Evolutionary conservation across 228 moss, liverwort and hornwort species (phyloP).

Genomic region (Sphagnum fallax): DNA sequence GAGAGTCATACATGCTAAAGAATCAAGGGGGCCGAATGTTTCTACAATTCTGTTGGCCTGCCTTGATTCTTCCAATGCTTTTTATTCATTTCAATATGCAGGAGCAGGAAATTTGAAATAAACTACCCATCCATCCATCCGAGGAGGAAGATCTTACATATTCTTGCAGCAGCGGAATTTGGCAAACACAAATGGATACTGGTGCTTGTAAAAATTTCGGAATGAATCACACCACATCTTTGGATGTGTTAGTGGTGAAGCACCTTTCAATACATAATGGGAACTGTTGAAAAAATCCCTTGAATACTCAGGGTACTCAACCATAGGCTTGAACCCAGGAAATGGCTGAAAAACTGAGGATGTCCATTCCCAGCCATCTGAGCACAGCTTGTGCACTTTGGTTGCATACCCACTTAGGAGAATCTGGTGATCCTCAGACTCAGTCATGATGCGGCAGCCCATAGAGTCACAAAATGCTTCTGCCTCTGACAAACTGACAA

Average conservation of each 20-base stretch:
- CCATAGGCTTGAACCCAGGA: slow-evolving; percentile 33
- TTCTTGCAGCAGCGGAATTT: slow-evolving; percentile 30
- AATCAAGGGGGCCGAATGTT: too few relatives aligned
- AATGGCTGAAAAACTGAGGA: slow-evolving; percentile 25
- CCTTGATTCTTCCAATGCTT: too few relatives aligned
- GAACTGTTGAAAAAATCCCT: slow-evolving; percentile 26
- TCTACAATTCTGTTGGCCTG: too few relatives aligned
- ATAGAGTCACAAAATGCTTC: slow-evolving; percentile 31
- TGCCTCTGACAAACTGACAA: slow-evolving; percentile 36
- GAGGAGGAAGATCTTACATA: too few relatives aligned
- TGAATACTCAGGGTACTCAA: slow-evolving; percentile 32
- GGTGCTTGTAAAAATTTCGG: slow-evolving; percentile 27
- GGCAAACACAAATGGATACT: slow-evolving; percentile 30
- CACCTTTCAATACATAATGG: slow-evolving; percentile 34
- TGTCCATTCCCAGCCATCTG: slow-evolving; percentile 40
- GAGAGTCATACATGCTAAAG: too few relatives aligned
- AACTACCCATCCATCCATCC: too few relatives aligned
- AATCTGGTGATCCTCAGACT: slow-evolving; percentile 29
- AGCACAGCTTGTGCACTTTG: slow-evolving; percentile 15
- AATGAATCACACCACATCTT: slow-evolving; percentile 28
- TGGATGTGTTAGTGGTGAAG: slow-evolving; percentile 28
- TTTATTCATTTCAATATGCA: too few relatives aligned
- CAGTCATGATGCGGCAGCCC: slow-evolving; percentile 25
- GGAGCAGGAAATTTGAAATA: too few relatives aligned
- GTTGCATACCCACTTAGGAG: slow-evolving; percentile 11